Evolutionary conservation across 495 filamentous ascomycete genomes (phyloP).

Genomic region (Xylaria nigripes): DNA sequence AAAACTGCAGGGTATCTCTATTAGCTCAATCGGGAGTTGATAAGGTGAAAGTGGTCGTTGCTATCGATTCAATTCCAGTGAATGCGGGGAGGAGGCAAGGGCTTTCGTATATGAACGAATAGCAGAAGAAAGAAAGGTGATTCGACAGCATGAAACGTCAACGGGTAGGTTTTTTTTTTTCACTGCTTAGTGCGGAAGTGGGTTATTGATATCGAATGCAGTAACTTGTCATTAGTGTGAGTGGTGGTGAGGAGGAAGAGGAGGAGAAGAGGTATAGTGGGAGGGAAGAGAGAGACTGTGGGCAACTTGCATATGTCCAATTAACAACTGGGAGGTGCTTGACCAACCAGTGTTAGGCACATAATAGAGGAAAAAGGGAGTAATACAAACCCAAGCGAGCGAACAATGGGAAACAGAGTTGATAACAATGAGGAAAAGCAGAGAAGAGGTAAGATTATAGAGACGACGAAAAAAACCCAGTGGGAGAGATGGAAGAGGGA

Average conservation of each 20-base stretch:
- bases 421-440: neutral
- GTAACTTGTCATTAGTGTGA: conserved; percentile 7
- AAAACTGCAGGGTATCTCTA: neutral
- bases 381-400: neutral
- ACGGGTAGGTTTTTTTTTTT: neutral
- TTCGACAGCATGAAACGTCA: neutral
- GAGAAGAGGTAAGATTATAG: neutral
- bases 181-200: neutral
- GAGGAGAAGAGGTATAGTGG: neutral
- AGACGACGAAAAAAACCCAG: neutral
- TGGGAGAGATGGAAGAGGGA: neutral
- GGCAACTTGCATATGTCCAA: neutral
- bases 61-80: neutral
- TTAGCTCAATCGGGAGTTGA: neutral
- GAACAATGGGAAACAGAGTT: neutral
- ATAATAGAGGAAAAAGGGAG: neutral
- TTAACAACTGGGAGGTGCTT: neutral
- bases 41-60: neutral
- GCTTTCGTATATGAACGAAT: conserved; percentile 4
- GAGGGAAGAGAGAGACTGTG: neutral
- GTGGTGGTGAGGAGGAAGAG: conserved; percentile 1
- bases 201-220: neutral
- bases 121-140: neutral
- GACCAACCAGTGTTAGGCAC: neutral
- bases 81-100: neutral